phyloP scores from a whole-genome alignment of 2,329 filamentous ascomycete genomes.

The Xylariaceae sp. region DNA sequence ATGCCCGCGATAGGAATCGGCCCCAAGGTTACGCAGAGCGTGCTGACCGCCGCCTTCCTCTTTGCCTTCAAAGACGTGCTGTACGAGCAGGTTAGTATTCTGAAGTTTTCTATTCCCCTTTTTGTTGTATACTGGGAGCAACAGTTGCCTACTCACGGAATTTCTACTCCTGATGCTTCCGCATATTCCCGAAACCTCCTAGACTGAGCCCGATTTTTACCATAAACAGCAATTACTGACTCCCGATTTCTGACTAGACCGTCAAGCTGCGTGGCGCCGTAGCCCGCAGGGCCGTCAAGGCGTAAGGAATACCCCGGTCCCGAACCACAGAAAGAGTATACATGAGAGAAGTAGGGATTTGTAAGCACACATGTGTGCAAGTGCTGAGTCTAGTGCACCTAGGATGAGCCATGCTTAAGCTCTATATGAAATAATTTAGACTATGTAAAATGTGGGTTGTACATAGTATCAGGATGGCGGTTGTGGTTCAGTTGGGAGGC shows the following conservation, averaged over 20 bases:
- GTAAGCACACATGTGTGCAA: not conserved
- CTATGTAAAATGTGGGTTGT: conserved; percentile 6
- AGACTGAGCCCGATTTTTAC: too few species aligned
- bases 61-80: conserved; percentile 98
- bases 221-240: too few species aligned
- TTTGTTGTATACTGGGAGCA: too few species aligned
- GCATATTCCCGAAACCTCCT: too few species aligned
- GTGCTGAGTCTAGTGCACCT: not conserved
- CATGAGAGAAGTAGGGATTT: not conserved
- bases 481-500: not conserved
- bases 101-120: too few species aligned
- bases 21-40: conserved; percentile 95
- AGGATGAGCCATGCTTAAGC: not conserved
- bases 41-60: conserved; percentile 92
- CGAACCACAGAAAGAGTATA: not conserved
- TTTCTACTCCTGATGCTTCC: too few species aligned
- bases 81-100: too few species aligned
- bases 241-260: too few species aligned
- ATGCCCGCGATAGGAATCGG: conserved; percentile 72
- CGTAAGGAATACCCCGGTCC: conserved; percentile 21
- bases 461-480: not conserved
- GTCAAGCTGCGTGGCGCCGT: conserved; percentile 64
- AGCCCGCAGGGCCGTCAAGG: conserved; percentile 47
- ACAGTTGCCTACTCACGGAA: too few species aligned
- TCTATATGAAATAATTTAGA: not conserved